Conservation (phyloP, 2,329 filamentous ascomycete genomes). For the Blastomyces percursus region DNA sequence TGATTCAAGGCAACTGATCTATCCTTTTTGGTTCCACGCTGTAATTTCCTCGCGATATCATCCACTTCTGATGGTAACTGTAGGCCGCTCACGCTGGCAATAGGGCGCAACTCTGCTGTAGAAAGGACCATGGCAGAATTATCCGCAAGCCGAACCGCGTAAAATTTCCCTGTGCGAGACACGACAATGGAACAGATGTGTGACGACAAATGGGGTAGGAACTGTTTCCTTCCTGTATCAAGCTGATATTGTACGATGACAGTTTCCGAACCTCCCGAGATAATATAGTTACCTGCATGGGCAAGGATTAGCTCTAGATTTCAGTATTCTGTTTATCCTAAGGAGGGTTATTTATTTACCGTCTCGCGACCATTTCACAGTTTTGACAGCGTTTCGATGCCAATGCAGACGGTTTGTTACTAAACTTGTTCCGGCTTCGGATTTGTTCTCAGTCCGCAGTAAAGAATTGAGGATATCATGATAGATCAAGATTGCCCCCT, state of each 20-base stretch:
- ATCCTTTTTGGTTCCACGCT: constrained; percentile 10
- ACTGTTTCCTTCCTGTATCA: constrained; percentile 70
- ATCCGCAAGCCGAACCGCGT: constrained; percentile 75
- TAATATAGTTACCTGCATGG: constrained; percentile 68
- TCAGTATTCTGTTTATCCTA: neutral
- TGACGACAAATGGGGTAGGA: constrained; percentile 79
- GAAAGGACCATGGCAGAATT: constrained; percentile 88
- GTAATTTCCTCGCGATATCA: neutral
- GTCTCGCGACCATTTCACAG: constrained; percentile 85
- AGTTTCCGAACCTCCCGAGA: constrained; percentile 85
- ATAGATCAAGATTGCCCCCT: constrained; percentile 72
- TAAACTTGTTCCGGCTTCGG: constrained; percentile 33
- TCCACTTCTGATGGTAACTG: constrained; percentile 40
- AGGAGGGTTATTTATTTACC: constrained; percentile 43
- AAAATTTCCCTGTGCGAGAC: constrained; percentile 67
- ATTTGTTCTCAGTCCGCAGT: constrained; percentile 33
- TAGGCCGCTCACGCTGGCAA: constrained; percentile 71
- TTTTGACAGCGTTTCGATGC: constrained; percentile 74
- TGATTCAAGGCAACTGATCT: constrained; percentile 40
- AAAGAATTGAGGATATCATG: constrained; percentile 57
- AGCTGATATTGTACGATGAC: constrained; percentile 88
- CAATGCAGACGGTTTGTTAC: constrained; percentile 67
- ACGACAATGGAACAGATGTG: constrained; percentile 76
- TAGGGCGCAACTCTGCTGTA: constrained; percentile 77
- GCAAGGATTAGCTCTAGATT: constrained; percentile 22